These are phyloP conservation scores for Emergomyces orientalis DNA, from an alignment of 2,329 filamentous ascomycete species.

Conservation along the genomic window DNA sequence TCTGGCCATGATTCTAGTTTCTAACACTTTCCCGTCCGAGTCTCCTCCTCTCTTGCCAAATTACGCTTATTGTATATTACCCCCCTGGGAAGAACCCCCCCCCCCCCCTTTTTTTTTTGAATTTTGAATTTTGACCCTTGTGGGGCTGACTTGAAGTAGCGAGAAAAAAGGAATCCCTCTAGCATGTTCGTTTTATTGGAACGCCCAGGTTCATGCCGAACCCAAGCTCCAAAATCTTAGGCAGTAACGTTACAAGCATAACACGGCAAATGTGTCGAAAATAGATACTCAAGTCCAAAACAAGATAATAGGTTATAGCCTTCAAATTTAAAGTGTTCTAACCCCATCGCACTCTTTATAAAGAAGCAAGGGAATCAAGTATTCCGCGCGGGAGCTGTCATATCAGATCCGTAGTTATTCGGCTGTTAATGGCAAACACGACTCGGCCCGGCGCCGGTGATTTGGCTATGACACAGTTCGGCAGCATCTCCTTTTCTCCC, in stretches of 20 bases:
- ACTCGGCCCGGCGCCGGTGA: neutral
- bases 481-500: neutral
- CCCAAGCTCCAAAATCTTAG: neutral
- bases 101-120: too few relatives aligned
- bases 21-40: too few relatives aligned
- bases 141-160: too few relatives aligned
- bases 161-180: too few relatives aligned
- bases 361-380: neutral
- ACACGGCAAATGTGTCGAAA: neutral
- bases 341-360: neutral
- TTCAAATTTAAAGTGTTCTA: neutral
- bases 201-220: too few relatives aligned
- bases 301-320: neutral
- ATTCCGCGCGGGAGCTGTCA: neutral
- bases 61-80: too few relatives aligned
- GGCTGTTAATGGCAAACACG: neutral
- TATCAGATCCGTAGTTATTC: neutral
- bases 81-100: too few relatives aligned
- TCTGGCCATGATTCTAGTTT: too few relatives aligned
- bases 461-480: neutral
- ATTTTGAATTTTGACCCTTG: too few relatives aligned
- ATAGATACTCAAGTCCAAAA: neutral
- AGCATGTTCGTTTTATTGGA: too few relatives aligned
- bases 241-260: neutral
- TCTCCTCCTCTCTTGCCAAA: too few relatives aligned